A percentile compares a stretch with the other conserved stretches of the same genome.
Conservation (phyloP, 2,329 filamentous ascomycete species). For the Scedosporium minutisporum region DNA sequence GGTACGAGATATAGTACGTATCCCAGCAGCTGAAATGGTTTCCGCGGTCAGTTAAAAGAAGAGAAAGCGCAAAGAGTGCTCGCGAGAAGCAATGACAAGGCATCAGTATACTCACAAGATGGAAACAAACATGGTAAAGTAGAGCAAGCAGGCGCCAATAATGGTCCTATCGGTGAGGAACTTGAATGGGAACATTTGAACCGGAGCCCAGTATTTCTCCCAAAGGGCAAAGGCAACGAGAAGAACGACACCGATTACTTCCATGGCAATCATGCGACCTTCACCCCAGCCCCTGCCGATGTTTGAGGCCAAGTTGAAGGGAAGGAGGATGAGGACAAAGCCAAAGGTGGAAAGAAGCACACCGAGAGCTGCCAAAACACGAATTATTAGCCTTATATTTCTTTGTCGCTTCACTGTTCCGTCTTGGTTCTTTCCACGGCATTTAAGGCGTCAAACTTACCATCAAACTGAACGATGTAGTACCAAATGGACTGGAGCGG, state of each 20-base stretch:
- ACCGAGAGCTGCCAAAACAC: slow-evolving; percentile 27
- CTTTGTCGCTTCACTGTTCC: too few relatives aligned
- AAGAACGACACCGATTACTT: slow-evolving; percentile 39
- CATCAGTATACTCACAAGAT: slow-evolving; percentile 26
- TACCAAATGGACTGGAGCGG: slow-evolving; percentile 36
- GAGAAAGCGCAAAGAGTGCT: not conserved
- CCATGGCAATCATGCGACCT: slow-evolving; percentile 34
- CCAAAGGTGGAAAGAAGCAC: slow-evolving; percentile 41
- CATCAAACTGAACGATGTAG: slow-evolving; percentile 51
- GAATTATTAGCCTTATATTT: slow-evolving; percentile 1
- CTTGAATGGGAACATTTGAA: slow-evolving; percentile 46
- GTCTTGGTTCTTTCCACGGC: too few relatives aligned
- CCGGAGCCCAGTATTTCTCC: slow-evolving; percentile 46
- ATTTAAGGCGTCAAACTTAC: slow-evolving; percentile 16
- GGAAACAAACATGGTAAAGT: slow-evolving; percentile 29
- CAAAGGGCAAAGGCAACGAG: slow-evolving; percentile 41
- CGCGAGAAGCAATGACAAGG: not conserved
- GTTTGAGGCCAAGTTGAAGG: slow-evolving; percentile 30
- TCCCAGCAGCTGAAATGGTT: slow-evolving; percentile 25
- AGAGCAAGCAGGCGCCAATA: slow-evolving; percentile 32
- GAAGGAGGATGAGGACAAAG: slow-evolving; percentile 42
- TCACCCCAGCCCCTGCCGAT: slow-evolving; percentile 29
- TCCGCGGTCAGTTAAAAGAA: slow-evolving; percentile 1
- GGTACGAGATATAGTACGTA: slow-evolving; percentile 40
- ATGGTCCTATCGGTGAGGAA: slow-evolving; percentile 41